Percentiles rank a stretch among this genome's conserved stretches.
phyloP scores from a whole-genome alignment of 1,139 yeast species.

The Yueomyces sp. region DNA sequence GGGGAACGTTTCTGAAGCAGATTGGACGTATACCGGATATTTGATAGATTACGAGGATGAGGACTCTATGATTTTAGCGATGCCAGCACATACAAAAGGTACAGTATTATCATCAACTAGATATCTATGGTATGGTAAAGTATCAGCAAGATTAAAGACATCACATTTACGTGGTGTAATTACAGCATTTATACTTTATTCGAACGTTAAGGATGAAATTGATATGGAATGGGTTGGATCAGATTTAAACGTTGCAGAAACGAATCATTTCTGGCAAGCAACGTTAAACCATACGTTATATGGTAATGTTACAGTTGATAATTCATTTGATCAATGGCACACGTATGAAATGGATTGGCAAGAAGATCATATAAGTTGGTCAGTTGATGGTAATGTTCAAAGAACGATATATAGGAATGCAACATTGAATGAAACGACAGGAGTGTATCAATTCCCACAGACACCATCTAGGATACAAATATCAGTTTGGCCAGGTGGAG shows the following conservation, averaged over 20 bases:
- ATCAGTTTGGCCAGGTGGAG: slow-evolving; percentile 92
- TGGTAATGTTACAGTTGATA: slow-evolving; percentile 31
- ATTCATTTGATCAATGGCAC: slow-evolving; percentile 61
- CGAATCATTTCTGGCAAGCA: slow-evolving; percentile 74
- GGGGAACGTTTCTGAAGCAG: slow-evolving; percentile 56
- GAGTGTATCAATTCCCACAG: slow-evolving; percentile 60
- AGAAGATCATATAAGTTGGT: slow-evolving; percentile 62
- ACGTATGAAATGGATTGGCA: slow-evolving; percentile 75
- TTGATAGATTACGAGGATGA: slow-evolving; percentile 39
- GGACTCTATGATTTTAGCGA: slow-evolving; percentile 48
- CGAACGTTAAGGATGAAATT: slow-evolving; percentile 82
- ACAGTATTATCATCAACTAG: slow-evolving; percentile 71
- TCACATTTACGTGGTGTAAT: slow-evolving; percentile 74
- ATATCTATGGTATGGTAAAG: slow-evolving; percentile 81
- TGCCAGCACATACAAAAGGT: slow-evolving; percentile 72
- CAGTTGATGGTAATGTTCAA: slow-evolving; percentile 52
- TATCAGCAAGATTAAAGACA: slow-evolving; percentile 55
- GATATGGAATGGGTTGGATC: slow-evolving; percentile 81
- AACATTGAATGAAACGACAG: slow-evolving; percentile 56
- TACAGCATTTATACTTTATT: slow-evolving; percentile 72
- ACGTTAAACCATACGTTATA: slow-evolving; percentile 54
- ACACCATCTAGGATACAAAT: slow-evolving; percentile 80
- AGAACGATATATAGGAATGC: slow-evolving; percentile 56
- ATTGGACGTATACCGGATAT: slow-evolving; percentile 69
- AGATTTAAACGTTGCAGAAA: slow-evolving; percentile 50